Evolutionary conservation across 805 yeast species (phyloP), one percentile per base, ranked within the genome.

Genomic region (Tetrapisispora pingtungensis): DNA sequence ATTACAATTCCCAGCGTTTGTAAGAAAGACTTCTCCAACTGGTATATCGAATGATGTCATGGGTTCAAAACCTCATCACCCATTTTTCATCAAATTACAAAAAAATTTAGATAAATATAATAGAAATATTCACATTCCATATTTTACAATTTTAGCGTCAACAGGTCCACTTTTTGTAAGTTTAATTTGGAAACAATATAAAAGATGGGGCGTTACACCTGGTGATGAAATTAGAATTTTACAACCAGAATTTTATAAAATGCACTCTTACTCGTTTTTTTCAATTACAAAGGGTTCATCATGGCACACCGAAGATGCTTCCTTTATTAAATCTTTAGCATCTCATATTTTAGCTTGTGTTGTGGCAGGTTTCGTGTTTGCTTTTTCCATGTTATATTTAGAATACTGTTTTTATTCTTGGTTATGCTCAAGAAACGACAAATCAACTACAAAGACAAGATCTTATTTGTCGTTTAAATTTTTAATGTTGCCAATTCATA

Each of bases 41-140:
- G 97, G 97, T 42, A 78, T 89, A 34, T 84, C 95, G 4, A 89
- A 89, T 62, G 96, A 88, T 60, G 88, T 88, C 14, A 84, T 89
- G 95, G 96, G 95, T 10, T 69, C 90, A 3, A 81, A 83, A 12
- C 95, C 94, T 30, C 69, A 72, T 40, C 97, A 89, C 63, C 95
- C 96, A 3, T 85, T 88, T 65, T 86, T 85, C 68, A 61, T 73
- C 40, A 80, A 80, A 57, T 83, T 74, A 15, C 73, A 86, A 48
- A 82, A 81, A 49, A 74, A 74, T 39, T 69, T 89, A 48, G 64
- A 78, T 49, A 70, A 65, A 42, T 81, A 77, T 58, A 78, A 86
- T 57, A 71, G 74, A 52, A 82, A 84, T 63, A 87, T 94, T 84
- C 65, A 83, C 32, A 78, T 86, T 15, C 95, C 96, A 13, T 89